phyloP scores from a whole-genome alignment of 371 early-diverging fungal species.

The Mucor plumbeus region DNA sequence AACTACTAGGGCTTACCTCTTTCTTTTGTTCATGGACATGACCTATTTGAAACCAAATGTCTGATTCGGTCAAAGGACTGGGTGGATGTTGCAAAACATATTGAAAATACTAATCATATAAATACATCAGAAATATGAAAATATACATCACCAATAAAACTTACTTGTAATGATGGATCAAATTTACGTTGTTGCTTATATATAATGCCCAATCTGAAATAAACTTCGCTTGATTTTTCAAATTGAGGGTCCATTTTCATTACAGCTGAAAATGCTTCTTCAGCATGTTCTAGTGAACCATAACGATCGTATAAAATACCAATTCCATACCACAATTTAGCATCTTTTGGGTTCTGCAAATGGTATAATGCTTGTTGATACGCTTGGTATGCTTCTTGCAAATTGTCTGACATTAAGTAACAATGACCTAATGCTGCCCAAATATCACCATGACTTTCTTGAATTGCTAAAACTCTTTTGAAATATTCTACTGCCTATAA shows the following conservation, averaged over 20 bases:
- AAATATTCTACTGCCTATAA: slow-evolving; percentile 8
- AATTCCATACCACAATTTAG: slow-evolving; percentile 97
- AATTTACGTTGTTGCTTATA: slow-evolving; percentile 93
- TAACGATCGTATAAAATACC: slow-evolving; percentile 96
- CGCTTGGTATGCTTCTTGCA: slow-evolving; percentile 83
- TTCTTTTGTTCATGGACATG: slow-evolving; percentile 91
- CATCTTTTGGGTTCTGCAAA: slow-evolving; percentile 90
- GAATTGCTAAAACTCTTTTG: slow-evolving; percentile 76
- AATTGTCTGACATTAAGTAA: slow-evolving; percentile 91
- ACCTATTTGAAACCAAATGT: slow-evolving; percentile 97
- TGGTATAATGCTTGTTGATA: slow-evolving; percentile 47
- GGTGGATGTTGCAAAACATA: slow-evolving; percentile 87
- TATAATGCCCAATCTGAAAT: slow-evolving; percentile 93
- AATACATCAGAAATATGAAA: neutral
- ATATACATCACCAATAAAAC: neutral
- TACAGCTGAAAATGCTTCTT: slow-evolving; percentile 92
- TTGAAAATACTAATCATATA: slow-evolving; percentile 72
- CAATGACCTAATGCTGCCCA: slow-evolving; percentile 95
- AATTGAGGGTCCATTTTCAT: slow-evolving; percentile 84
- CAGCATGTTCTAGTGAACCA: slow-evolving; percentile 92
- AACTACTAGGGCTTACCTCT: slow-evolving; percentile 56
- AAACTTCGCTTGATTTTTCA: slow-evolving; percentile 94
- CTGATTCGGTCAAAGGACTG: slow-evolving; percentile 85
- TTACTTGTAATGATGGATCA: slow-evolving; percentile 76
- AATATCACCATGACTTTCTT: slow-evolving; percentile 83